Evolutionary conservation across 495 filamentous ascomycete genomes (phyloP).

Genomic region (Parachaetomium inaequale): DNA sequence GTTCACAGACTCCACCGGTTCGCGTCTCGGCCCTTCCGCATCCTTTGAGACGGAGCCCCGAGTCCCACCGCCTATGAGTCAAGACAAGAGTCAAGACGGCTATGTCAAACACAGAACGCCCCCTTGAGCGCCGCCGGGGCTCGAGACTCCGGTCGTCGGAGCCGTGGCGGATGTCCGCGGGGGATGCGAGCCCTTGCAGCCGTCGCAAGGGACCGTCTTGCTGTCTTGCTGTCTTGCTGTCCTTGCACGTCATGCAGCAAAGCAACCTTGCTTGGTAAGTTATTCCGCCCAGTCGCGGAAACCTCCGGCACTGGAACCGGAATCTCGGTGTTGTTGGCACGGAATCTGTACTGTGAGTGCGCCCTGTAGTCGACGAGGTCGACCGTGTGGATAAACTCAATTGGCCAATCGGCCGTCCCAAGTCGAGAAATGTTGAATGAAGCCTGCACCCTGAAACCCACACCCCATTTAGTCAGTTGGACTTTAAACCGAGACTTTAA

Average conservation of each 20-base stretch:
- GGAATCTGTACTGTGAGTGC: not conserved
- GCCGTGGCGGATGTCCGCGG: not conserved
- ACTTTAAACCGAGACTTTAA: not conserved
- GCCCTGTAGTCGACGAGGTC: conserved; percentile 1
- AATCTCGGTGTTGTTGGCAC: not conserved
- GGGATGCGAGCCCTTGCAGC: not conserved
- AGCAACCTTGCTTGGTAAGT: no score
- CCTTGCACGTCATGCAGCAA: not conserved
- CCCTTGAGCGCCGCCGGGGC: not conserved
- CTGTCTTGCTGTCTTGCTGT: no score
- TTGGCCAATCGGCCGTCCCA: conserved; percentile 15
- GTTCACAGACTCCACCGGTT: conserved; percentile 9
- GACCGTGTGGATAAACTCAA: conserved; percentile 2
- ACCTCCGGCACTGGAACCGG: conserved; percentile 10
- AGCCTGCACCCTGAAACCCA: conserved; percentile 5
- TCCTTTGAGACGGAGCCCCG: not conserved
- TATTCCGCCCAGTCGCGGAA: not conserved
- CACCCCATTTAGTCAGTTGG: not conserved
- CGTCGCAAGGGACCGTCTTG: not conserved
- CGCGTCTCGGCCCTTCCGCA: conserved; percentile 13
- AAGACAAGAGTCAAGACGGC: not conserved
- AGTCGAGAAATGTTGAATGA: not conserved
- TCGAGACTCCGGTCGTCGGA: conserved; percentile 7
- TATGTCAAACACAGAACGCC: not conserved
- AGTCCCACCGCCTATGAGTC: conserved; percentile 13